phyloP scores from a whole-genome alignment of 257 asterid genomes.

The Apocynum venetum region DNA sequence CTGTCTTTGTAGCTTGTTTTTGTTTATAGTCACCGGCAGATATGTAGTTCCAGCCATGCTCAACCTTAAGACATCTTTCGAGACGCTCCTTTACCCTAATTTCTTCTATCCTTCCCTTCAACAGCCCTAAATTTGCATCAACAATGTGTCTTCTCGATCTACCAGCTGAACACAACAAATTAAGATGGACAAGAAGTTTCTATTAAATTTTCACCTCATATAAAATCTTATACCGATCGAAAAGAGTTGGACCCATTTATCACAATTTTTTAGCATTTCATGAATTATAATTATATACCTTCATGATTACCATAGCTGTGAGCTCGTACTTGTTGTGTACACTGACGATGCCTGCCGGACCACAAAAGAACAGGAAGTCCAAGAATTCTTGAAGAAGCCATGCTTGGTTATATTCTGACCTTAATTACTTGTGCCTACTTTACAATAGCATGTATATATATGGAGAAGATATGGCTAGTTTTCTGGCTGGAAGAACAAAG shows the following conservation, averaged over 20 bases:
- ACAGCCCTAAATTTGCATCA: slow-evolving; percentile 35
- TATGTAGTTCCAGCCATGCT: slow-evolving; percentile 38
- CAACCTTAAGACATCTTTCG: slow-evolving; percentile 27
- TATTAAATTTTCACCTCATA: too few species aligned
- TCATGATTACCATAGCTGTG: slow-evolving; percentile 29
- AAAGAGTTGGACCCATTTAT: too few species aligned
- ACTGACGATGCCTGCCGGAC: not conserved
- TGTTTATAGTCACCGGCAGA: not conserved
- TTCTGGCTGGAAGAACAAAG: too few species aligned
- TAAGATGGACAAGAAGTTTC: too few species aligned
- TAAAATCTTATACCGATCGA: too few species aligned
- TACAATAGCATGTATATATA: too few species aligned
- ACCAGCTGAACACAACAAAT: slow-evolving; percentile 16
- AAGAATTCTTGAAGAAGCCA: slow-evolving; percentile 18
- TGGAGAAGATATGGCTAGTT: too few species aligned
- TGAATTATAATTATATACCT: slow-evolving; percentile 17
- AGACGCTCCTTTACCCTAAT: slow-evolving; percentile 41
- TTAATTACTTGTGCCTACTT: not conserved
- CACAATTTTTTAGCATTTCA: too few species aligned
- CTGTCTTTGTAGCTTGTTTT: not conserved
- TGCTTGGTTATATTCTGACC: not conserved
- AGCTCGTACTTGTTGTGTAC: slow-evolving; percentile 25
- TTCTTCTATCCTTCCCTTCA: slow-evolving; percentile 44
- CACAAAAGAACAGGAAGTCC: not conserved
- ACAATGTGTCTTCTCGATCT: slow-evolving; percentile 31